Conservation (phyloP, 2,329 filamentous ascomycete species). For the Ceratocystis huliohia region DNA sequence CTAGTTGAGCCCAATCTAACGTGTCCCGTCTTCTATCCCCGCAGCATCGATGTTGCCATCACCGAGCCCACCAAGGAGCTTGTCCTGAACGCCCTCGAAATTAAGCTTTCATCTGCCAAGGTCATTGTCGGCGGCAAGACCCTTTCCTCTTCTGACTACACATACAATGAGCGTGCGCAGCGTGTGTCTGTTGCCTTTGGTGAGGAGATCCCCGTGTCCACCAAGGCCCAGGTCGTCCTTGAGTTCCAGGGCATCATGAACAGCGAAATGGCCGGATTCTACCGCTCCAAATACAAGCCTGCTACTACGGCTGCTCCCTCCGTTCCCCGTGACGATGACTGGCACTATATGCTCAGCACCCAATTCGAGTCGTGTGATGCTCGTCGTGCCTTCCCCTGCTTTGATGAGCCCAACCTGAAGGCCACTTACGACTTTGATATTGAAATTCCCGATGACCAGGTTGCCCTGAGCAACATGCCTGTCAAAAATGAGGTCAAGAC, state of each 20-base stretch:
- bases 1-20: not conserved
- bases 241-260: slow-evolving; percentile 74
- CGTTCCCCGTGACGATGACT: slow-evolving; percentile 59
- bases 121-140: slow-evolving; percentile 34
- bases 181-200: slow-evolving; percentile 67
- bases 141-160: slow-evolving; percentile 47
- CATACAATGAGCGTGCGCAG: slow-evolving; percentile 74
- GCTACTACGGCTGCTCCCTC: slow-evolving; percentile 56
- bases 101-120: slow-evolving; percentile 58
- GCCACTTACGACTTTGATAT: slow-evolving; percentile 90
- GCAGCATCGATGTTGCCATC: slow-evolving; percentile 62
- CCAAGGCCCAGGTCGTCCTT: slow-evolving; percentile 55
- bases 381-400: slow-evolving; percentile 88
- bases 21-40: slow-evolving; percentile 12
- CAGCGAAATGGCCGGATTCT: slow-evolving; percentile 86
- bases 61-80: slow-evolving; percentile 61
- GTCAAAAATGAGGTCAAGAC: slow-evolving; percentile 54
- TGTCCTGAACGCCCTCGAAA: slow-evolving; percentile 71
- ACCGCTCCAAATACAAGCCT: slow-evolving; percentile 87
- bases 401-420: slow-evolving; percentile 95
- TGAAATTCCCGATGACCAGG: slow-evolving; percentile 77
- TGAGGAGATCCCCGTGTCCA: slow-evolving; percentile 53
- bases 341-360: slow-evolving; percentile 74
- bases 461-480: slow-evolving; percentile 91
- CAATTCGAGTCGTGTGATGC: slow-evolving; percentile 97